Conservation (phyloP, 148 eudicot genomes). For the Camellia japonica region DNA sequence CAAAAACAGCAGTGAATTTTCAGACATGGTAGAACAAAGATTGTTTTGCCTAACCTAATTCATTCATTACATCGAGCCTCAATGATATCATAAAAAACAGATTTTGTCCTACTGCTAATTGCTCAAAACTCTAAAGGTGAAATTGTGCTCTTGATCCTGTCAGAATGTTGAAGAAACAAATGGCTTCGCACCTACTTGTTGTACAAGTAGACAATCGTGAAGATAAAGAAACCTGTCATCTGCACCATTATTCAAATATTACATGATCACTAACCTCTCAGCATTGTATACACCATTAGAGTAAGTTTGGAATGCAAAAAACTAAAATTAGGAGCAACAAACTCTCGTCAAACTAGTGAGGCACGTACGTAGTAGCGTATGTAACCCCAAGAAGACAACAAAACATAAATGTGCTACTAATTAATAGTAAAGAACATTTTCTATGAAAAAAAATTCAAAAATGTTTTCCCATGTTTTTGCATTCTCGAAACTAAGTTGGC, state of each 20-base stretch:
- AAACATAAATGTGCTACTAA: neutral
- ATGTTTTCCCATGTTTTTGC: neutral
- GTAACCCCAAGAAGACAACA: neutral
- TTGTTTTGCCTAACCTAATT: neutral
- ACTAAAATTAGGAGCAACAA: neutral
- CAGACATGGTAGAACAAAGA: neutral
- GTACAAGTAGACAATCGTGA: slow-evolving; percentile 68
- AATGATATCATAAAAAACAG: neutral
- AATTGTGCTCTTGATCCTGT: neutral
- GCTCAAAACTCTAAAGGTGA: neutral
- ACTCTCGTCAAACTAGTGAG: neutral
- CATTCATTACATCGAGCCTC: neutral
- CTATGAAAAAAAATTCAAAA: neutral
- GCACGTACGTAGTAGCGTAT: neutral
- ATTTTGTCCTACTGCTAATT: neutral
- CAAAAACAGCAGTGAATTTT: neutral
- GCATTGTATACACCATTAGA: neutral
- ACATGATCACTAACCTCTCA: slow-evolving; percentile 3
- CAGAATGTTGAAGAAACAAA: neutral
- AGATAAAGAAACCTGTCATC: slow-evolving; percentile 89
- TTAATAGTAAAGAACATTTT: neutral
- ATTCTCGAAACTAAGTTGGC: no score
- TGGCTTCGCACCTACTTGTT: slow-evolving; percentile 43
- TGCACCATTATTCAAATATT: slow-evolving; percentile 30
- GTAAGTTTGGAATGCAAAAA: neutral